phyloP scores from a whole-genome alignment of 176 grass and related monocot genomes.

The Puccinellia tenuiflora region DNA sequence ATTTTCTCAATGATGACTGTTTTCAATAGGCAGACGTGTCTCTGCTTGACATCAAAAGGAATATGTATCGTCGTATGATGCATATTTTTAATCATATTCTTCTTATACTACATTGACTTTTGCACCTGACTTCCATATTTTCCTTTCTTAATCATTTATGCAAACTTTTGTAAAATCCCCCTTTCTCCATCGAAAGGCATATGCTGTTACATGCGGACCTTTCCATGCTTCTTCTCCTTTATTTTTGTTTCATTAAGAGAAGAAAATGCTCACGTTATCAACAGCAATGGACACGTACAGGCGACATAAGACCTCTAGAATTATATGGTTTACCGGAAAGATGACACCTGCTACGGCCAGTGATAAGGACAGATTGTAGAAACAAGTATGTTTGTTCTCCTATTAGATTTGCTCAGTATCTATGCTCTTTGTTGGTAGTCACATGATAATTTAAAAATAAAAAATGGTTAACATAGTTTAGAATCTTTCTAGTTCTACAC shows the following conservation, averaged over 20 bases:
- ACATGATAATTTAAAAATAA: background rate
- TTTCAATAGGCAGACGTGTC: background rate
- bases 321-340: background rate
- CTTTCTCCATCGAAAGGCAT: background rate
- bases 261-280: background rate
- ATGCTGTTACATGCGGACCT: background rate
- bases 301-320: background rate
- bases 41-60: background rate
- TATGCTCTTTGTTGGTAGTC: background rate
- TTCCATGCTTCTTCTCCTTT: background rate
- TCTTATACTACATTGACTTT: background rate
- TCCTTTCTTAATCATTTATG: background rate
- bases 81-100: background rate
- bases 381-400: background rate
- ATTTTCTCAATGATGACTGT: background rate
- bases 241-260: background rate
- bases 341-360: background rate
- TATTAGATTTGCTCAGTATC: background rate
- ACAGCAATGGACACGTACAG: background rate
- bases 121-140: background rate
- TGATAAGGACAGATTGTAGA: background rate
- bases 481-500: background rate
- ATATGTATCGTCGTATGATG: background rate
- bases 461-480: background rate
- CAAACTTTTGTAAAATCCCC: background rate